Conservation (phyloP, 164 flowering plant species). For the Cinnamomum micranthum region DNA sequence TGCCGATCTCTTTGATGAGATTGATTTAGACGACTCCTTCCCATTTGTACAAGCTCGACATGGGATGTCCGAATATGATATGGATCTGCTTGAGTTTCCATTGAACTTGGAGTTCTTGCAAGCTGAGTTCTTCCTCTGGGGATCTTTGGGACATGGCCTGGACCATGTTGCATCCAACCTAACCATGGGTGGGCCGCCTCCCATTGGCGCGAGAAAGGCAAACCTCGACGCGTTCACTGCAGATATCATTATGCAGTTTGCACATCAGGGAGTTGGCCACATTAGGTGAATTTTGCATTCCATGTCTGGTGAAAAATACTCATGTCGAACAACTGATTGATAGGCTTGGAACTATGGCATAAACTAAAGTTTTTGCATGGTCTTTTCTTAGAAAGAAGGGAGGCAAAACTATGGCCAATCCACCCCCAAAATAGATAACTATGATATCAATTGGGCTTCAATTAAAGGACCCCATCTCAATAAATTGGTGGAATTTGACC, state of each 20-base stretch:
- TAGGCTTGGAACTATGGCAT: too few species aligned
- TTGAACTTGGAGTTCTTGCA: slow-evolving; percentile 72
- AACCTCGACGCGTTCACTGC: slow-evolving; percentile 37
- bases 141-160: slow-evolving; percentile 57
- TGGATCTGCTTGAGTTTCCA: slow-evolving; percentile 56
- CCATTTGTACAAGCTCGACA: neutral
- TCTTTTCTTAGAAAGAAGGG: too few species aligned
- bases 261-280: slow-evolving; percentile 77
- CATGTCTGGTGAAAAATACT: neutral
- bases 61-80: slow-evolving; percentile 25
- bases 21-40: too few species aligned
- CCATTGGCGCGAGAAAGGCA: slow-evolving; percentile 53
- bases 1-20: neutral
- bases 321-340: neutral
- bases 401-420: too few species aligned
- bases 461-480: too few species aligned
- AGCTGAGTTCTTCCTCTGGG: slow-evolving; percentile 74
- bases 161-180: slow-evolving; percentile 48
- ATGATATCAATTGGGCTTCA: too few species aligned
- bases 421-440: too few species aligned
- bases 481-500: neutral
- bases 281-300: slow-evolving; percentile 33
- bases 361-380: too few species aligned
- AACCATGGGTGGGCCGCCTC: slow-evolving; percentile 52
- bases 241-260: slow-evolving; percentile 59